phyloP scores from a whole-genome alignment of 345 rosid species.

The Xanthoceras sorbifolium region DNA sequence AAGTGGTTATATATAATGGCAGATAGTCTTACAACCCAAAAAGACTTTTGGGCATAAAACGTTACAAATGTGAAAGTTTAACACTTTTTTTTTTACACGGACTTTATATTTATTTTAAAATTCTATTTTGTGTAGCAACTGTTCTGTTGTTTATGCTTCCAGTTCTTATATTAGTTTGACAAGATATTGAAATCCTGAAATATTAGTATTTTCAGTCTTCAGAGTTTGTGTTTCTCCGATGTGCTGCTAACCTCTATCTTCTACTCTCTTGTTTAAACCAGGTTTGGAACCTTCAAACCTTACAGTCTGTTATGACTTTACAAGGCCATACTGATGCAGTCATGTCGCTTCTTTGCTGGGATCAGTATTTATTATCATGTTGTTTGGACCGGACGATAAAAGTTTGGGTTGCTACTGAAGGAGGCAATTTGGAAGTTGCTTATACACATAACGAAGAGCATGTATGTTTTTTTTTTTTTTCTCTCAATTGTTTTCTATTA shows the following conservation, averaged over 20 bases:
- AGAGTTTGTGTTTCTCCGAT: background rate
- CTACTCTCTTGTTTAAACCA: background rate
- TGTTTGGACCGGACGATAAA: background rate
- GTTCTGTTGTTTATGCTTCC: too few species aligned
- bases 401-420: background rate
- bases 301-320: background rate
- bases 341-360: constrained; percentile 2
- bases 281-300: background rate
- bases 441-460: background rate
- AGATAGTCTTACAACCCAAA: too few species aligned
- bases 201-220: background rate
- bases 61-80: too few species aligned
- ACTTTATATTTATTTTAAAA: background rate
- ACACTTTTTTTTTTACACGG: background rate
- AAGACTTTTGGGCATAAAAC: too few species aligned
- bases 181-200: background rate
- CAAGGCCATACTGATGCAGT: background rate
- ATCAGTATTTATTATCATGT: background rate
- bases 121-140: background rate
- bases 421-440: background rate
- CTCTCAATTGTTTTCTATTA: background rate
- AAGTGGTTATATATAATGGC: too few species aligned
- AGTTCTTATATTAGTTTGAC: background rate
- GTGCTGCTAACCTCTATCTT: background rate
- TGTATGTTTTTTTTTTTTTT: background rate